Percentiles rank a stretch among this genome's conserved stretches.
Evolutionary conservation across 331 rosid genomes (phyloP).

Genomic region (Acacia pycnantha): DNA sequence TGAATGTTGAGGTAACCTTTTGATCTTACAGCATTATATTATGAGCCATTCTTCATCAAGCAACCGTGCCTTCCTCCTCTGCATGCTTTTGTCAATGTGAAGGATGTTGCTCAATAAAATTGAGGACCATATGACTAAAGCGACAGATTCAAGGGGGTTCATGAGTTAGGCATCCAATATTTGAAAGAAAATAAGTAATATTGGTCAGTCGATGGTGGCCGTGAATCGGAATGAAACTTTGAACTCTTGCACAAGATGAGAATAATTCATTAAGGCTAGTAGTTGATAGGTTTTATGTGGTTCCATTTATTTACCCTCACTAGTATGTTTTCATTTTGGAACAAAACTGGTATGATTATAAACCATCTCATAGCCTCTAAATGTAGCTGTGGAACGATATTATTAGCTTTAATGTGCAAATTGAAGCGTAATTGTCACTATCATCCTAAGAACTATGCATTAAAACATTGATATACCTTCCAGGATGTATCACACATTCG

Average conservation of each 20-base stretch:
- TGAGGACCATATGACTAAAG: neutral
- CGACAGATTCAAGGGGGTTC: neutral
- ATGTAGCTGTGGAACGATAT: neutral
- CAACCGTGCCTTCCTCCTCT: neutral
- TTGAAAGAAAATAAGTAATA: neutral
- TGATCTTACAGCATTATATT: neutral
- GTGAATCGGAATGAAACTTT: neutral
- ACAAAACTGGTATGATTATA: neutral
- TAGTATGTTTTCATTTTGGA: no score
- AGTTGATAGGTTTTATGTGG: neutral
- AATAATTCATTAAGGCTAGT: neutral
- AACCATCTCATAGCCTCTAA: neutral
- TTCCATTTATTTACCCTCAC: neutral
- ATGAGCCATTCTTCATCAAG: neutral
- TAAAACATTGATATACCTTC: neutral
- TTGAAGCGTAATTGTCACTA: neutral
- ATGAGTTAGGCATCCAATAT: neutral
- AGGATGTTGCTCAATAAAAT: neutral
- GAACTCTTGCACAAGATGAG: neutral
- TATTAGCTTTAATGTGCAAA: neutral
- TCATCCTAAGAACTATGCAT: no score
- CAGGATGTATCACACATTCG: no score
- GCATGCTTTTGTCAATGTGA: neutral
- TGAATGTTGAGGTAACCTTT: slow-evolving; percentile 66
- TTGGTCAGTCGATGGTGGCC: neutral